A percentile compares a stretch with the other conserved stretches of the same genome.
Conservation (phyloP, 495 filamentous ascomycete genomes). For the Lichenothelia convexa region DNA sequence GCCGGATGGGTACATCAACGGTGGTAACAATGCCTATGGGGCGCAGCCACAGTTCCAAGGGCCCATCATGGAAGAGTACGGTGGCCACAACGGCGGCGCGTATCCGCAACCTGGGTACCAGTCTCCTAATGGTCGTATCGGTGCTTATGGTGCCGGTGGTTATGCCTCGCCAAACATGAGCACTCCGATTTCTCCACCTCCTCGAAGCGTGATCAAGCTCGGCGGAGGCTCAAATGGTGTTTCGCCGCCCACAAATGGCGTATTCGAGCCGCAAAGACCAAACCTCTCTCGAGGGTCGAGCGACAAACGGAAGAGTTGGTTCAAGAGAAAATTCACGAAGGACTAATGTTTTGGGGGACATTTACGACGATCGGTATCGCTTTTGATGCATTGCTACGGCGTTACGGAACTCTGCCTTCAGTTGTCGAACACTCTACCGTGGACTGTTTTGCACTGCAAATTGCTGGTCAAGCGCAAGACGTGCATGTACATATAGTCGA, state of each 20-base stretch:
- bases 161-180: too few species aligned
- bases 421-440: too few species aligned
- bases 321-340: conserved; percentile 66
- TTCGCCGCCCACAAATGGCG: too few species aligned
- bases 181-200: not conserved
- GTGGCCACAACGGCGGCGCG: conserved; percentile 10
- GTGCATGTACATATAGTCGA: too few species aligned
- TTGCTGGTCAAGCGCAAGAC: too few species aligned
- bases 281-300: not conserved
- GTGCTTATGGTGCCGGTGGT: not conserved
- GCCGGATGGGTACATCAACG: conserved; percentile 15
- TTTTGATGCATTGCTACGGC: too few species aligned
- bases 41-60: conserved; percentile 20
- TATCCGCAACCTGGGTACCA: not conserved
- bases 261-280: too few species aligned
- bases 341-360: conserved; percentile 12
- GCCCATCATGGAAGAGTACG: conserved; percentile 22
- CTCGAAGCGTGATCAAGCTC: not conserved
- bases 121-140: not conserved
- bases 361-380: too few species aligned
- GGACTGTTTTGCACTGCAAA: too few species aligned
- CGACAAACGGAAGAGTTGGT: conserved; percentile 79
- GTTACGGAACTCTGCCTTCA: too few species aligned
- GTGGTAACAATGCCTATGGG: conserved; percentile 32
- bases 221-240: not conserved